A percentile compares a stretch with the other conserved stretches of the same genome.
These are phyloP conservation scores for Tetrahymena elliotti DNA, from an alignment of 73 alveolate species.

Conservation along the genomic window DNA sequence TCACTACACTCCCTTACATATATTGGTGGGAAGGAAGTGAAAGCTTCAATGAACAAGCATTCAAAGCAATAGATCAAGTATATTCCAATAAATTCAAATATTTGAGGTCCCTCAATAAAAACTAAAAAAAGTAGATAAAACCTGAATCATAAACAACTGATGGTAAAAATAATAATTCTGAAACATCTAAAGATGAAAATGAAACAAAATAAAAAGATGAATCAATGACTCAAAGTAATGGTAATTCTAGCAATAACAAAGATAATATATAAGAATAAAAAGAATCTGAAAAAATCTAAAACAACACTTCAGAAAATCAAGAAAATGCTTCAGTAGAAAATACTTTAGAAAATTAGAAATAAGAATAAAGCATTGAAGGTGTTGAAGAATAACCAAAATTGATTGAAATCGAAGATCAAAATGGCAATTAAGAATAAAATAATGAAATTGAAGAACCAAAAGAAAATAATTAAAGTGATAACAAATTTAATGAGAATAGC, in stretches of 20 bases:
- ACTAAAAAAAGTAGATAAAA: neutral
- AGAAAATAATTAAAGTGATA: neutral
- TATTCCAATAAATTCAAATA: neutral
- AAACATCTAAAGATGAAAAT: neutral
- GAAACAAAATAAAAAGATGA: neutral
- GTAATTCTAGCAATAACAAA: too few relatives aligned
- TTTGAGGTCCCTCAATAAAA: neutral
- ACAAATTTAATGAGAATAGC: neutral
- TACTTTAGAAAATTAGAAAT: too few relatives aligned
- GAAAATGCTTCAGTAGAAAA: neutral
- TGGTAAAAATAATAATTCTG: neutral
- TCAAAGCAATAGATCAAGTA: neutral
- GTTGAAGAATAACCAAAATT: too few relatives aligned
- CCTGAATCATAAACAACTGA: neutral
- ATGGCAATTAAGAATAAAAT: too few relatives aligned
- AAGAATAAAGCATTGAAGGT: too few relatives aligned
- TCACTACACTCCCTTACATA: neutral
- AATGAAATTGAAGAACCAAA: neutral
- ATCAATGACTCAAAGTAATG: neutral
- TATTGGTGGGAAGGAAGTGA: neutral
- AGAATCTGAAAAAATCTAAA: neutral
- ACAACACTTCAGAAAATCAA: neutral
- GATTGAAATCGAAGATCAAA: too few relatives aligned
- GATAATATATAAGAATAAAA: neutral
- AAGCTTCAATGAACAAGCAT: neutral